These are phyloP conservation scores for Trichosporon sp. DNA, from an alignment of 1,284 basidiomycete species.

Conservation along the genomic window DNA sequence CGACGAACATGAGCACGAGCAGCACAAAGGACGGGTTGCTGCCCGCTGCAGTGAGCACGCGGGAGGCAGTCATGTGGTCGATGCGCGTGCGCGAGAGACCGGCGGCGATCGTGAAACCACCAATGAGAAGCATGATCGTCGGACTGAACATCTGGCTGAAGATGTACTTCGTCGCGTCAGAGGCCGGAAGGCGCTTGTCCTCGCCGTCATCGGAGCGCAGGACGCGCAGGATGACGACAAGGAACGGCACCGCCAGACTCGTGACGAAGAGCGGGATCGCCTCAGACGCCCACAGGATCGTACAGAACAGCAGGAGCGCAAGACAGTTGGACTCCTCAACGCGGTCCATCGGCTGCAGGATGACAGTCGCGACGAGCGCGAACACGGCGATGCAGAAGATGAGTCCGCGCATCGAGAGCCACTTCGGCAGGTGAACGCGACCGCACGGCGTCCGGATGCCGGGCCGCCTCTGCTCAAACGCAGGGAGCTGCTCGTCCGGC, in stretches of 20 bases:
- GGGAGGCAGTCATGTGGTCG: slow-evolving; percentile 91
- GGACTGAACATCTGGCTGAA: slow-evolving; percentile 64
- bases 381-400: slow-evolving; percentile 65
- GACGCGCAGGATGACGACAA: slow-evolving; percentile 86
- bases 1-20: slow-evolving; percentile 92
- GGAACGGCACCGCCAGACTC: slow-evolving; percentile 81
- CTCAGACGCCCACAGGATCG: slow-evolving; percentile 95
- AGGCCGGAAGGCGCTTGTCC: slow-evolving; percentile 64
- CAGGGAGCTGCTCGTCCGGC: slow-evolving; percentile 60
- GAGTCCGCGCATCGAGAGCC: slow-evolving; percentile 67
- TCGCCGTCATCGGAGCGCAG: slow-evolving; percentile 68
- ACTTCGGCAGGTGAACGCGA: slow-evolving; percentile 58
- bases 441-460: slow-evolving; percentile 66
- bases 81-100: slow-evolving; percentile 97
- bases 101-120: slow-evolving; percentile 98
- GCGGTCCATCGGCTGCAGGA: slow-evolving; percentile 65
- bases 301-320: slow-evolving; percentile 87
- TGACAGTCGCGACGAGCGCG: slow-evolving; percentile 67
- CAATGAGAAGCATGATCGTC: slow-evolving; percentile 91
- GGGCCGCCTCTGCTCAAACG: slow-evolving; percentile 57
- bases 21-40: slow-evolving; percentile 82
- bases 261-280: slow-evolving; percentile 97
- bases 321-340: slow-evolving; percentile 87
- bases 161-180: slow-evolving; percentile 79
- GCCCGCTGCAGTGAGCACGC: slow-evolving; percentile 86